A percentile compares a stretch with the other conserved stretches of the same genome.
These are phyloP conservation scores for Parmales sp. DNA, from an alignment of 108 stramenopile genomes.

Conservation along the genomic window DNA sequence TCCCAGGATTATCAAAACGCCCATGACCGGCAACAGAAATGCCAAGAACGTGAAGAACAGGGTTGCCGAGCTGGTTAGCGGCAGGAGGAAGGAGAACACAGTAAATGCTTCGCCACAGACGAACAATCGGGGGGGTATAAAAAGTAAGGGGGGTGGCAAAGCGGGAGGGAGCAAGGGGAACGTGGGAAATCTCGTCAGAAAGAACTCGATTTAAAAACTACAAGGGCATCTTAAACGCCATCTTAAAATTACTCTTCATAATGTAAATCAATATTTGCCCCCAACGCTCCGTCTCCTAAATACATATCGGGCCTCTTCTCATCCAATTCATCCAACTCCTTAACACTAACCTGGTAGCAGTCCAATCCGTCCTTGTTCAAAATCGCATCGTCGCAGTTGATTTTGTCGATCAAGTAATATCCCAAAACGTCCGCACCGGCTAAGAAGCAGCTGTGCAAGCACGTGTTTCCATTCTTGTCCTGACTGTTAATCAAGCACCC, in stretches of 20 bases:
- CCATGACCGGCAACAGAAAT: neutral
- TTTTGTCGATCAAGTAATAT: neutral
- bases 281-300: slow-evolving; percentile 5
- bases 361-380: neutral
- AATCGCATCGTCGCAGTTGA: slow-evolving; percentile 5
- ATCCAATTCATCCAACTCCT: neutral
- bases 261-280: neutral
- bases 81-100: no score
- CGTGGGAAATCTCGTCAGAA: no score
- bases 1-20: slow-evolving; percentile 24
- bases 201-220: no score
- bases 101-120: no score
- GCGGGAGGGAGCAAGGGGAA: no score
- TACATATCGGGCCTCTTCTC: slow-evolving; percentile 2
- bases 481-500: neutral
- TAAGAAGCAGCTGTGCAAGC: neutral
- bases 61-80: no score
- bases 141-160: no score
- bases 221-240: no score
- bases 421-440: neutral
- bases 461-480: neutral
- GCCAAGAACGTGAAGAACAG: neutral
- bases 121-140: no score
- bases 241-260: neutral
- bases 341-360: neutral